Conservation (phyloP, 768 basidiomycete genomes). For the Collybia mongolica region DNA sequence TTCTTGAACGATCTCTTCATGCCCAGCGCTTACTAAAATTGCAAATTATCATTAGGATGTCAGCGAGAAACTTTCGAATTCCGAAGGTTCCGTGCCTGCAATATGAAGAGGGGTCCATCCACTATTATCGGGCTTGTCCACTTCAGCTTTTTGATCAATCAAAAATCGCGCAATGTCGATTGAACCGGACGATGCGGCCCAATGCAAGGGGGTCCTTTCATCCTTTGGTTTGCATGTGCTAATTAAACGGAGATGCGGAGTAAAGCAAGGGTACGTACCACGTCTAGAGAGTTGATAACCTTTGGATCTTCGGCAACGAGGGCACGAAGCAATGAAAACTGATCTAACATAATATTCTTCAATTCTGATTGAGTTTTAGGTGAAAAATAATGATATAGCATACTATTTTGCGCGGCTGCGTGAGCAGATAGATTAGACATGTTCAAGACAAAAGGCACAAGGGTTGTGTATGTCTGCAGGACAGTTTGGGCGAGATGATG, state of each 20-base stretch:
- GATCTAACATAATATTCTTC: slow-evolving; percentile 46
- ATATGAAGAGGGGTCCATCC: slow-evolving; percentile 84
- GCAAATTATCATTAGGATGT: slow-evolving; percentile 13
- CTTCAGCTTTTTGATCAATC: slow-evolving; percentile 67
- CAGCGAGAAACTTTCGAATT: neutral
- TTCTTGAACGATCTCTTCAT: slow-evolving; percentile 71
- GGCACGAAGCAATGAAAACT: slow-evolving; percentile 66
- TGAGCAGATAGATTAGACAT: slow-evolving; percentile 48
- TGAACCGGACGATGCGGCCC: slow-evolving; percentile 77
- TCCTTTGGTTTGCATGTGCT: slow-evolving; percentile 43
- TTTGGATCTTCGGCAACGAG: slow-evolving; percentile 62
- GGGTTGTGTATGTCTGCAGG: neutral
- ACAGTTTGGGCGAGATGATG: neutral
- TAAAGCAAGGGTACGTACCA: slow-evolving; percentile 35
- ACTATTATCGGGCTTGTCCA: slow-evolving; percentile 61
- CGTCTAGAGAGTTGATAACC: slow-evolving; percentile 61
- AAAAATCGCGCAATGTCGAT: slow-evolving; percentile 66
- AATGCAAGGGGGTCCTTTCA: slow-evolving; percentile 79
- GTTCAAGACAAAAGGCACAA: neutral
- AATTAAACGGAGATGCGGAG: neutral
- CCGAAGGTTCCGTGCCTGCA: slow-evolving; percentile 45
- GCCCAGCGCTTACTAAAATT: slow-evolving; percentile 73
- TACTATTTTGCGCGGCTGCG: slow-evolving; percentile 70
- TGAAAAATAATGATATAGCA: slow-evolving; percentile 9
- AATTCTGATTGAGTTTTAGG: neutral